These are phyloP conservation scores for Erysiphe neolycopersici DNA, from an alignment of 2,329 filamentous ascomycete genomes.

Conservation along the genomic window DNA sequence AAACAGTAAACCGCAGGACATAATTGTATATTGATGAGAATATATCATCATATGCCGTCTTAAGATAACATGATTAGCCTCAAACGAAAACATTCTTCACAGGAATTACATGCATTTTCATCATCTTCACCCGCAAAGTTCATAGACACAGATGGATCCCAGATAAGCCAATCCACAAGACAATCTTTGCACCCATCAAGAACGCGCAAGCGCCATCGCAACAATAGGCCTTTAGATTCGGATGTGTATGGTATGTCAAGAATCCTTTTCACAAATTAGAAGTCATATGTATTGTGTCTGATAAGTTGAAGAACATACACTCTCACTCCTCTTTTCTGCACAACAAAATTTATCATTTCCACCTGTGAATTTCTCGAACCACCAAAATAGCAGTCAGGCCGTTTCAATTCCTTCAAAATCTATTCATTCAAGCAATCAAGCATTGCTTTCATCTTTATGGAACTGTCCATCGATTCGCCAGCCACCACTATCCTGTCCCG, in stretches of 20 bases:
- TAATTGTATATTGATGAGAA: too few species aligned
- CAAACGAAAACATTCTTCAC: too few species aligned
- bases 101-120: too few species aligned
- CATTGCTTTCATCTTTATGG: slow-evolving; percentile 33
- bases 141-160: slow-evolving; percentile 13
- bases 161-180: slow-evolving; percentile 12
- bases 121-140: slow-evolving; percentile 13
- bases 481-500: slow-evolving; percentile 7
- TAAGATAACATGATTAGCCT: too few species aligned
- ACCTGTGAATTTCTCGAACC: slow-evolving; percentile 4
- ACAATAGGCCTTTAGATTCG: slow-evolving; percentile 30
- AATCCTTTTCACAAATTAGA: neutral
- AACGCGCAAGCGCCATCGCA: slow-evolving; percentile 32
- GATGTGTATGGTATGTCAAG: slow-evolving; percentile 10
- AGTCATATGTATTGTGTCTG: slow-evolving; percentile 1
- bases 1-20: too few species aligned
- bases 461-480: slow-evolving; percentile 16
- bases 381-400: slow-evolving; percentile 4
- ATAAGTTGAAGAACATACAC: slow-evolving; percentile 19
- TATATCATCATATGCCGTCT: too few species aligned
- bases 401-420: neutral
- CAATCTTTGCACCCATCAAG: slow-evolving; percentile 25
- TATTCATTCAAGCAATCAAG: slow-evolving; percentile 19
- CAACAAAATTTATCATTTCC: slow-evolving; percentile 16
- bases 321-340: slow-evolving; percentile 30